phyloP scores from a whole-genome alignment of 2,329 filamentous ascomycete genomes.

The Rhexocercosporidium sp. region DNA sequence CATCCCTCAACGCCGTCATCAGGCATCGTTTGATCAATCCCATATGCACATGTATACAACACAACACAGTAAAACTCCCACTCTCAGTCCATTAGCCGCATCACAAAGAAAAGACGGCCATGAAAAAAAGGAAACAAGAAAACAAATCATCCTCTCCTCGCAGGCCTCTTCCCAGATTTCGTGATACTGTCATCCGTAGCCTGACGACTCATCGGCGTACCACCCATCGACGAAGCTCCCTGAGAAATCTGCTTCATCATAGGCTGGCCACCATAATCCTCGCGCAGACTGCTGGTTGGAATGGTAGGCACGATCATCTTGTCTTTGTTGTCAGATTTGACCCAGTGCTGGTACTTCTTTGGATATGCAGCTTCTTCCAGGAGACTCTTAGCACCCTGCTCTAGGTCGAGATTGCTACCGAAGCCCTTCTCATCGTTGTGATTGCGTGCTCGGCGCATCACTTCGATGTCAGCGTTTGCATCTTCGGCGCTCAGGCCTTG shows the following conservation, averaged over 20 bases:
- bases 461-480: constrained; percentile 38
- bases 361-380: constrained; percentile 34
- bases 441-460: constrained; percentile 36
- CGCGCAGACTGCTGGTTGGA: constrained; percentile 23
- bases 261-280: constrained; percentile 26
- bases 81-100: background rate
- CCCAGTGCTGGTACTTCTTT: constrained; percentile 26
- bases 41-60: background rate
- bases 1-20: background rate
- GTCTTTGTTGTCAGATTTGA: constrained; percentile 25
- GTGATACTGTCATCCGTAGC: constrained; percentile 24
- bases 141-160: constrained; percentile 1
- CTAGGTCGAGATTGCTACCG: constrained; percentile 40
- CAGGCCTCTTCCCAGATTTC: constrained; percentile 9
- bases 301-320: constrained; percentile 3
- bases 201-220: constrained; percentile 19
- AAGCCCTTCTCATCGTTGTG: constrained; percentile 40
- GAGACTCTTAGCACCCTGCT: constrained; percentile 35
- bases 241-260: constrained; percentile 28
- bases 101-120: background rate
- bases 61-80: background rate
- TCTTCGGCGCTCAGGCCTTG: constrained; percentile 35
- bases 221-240: constrained; percentile 20
- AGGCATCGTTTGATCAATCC: background rate
- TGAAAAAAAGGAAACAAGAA: background rate